Evolutionary conservation across 306 rosid species (phyloP).

Genomic region (Herpetospermum pedunculosum): DNA sequence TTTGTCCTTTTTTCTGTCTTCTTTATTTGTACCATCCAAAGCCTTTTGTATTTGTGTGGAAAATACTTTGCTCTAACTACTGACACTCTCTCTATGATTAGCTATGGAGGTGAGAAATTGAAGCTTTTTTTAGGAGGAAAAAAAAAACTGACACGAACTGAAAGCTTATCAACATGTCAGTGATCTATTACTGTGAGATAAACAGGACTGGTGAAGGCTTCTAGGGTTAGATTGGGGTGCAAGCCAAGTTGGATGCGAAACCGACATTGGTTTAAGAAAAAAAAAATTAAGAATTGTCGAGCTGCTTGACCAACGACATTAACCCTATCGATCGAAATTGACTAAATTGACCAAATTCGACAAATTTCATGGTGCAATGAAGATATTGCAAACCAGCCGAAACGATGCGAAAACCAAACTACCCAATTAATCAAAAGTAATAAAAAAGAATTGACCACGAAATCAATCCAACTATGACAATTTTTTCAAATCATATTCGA

Average conservation of each 20-base stretch:
- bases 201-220: background rate
- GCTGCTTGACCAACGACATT: background rate
- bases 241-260: background rate
- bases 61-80: background rate
- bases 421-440: too few relatives aligned
- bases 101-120: background rate
- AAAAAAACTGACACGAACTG: background rate
- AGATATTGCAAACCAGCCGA: too few relatives aligned
- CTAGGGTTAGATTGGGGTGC: too few relatives aligned
- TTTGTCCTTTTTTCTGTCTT: slow-evolving; percentile 4
- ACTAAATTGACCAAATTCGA: too few relatives aligned
- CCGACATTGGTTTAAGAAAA: background rate
- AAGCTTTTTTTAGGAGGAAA: background rate
- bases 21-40: background rate
- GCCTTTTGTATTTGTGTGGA: background rate
- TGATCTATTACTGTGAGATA: background rate
- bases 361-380: too few relatives aligned
- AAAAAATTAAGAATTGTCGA: too few relatives aligned
- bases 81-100: slow-evolving; percentile 5
- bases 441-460: too few relatives aligned
- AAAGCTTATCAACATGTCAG: background rate
- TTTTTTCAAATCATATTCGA: too few relatives aligned
- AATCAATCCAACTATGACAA: too few relatives aligned
- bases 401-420: too few relatives aligned
- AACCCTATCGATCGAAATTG: background rate